These are phyloP conservation scores for Mycocalia duriaeana DNA, from an alignment of 1,284 basidiomycete species.

Conservation along the genomic window DNA sequence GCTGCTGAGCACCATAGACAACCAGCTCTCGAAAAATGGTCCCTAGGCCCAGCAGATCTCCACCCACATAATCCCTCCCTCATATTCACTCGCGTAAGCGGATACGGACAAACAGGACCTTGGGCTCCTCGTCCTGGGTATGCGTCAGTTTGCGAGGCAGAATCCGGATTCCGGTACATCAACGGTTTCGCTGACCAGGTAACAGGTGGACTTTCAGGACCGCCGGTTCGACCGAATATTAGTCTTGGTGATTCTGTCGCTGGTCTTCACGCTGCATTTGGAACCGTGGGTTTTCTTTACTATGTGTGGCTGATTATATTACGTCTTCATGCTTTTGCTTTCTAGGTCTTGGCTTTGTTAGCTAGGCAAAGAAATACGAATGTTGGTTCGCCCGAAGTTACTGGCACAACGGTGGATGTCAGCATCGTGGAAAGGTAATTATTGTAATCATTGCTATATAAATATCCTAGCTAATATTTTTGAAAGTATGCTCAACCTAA, in stretches of 20 bases:
- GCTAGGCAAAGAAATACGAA: slow-evolving; percentile 37
- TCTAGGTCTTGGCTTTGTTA: slow-evolving; percentile 68
- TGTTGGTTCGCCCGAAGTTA: slow-evolving; percentile 23
- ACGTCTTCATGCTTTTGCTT: not conserved
- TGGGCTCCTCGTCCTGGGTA: slow-evolving; percentile 67
- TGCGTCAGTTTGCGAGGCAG: slow-evolving; percentile 70
- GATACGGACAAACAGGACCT: slow-evolving; percentile 69
- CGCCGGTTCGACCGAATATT: slow-evolving; percentile 66
- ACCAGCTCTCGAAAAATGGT: slow-evolving; percentile 65
- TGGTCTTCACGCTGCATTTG: slow-evolving; percentile 67
- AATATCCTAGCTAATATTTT: not conserved
- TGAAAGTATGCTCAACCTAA: slow-evolving; percentile 63
- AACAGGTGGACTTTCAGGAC: slow-evolving; percentile 49
- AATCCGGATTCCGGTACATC: slow-evolving; percentile 68
- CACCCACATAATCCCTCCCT: slow-evolving; percentile 56
- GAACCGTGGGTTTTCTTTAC: slow-evolving; percentile 43
- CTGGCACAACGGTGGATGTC: slow-evolving; percentile 63
- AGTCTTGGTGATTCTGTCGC: slow-evolving; percentile 68
- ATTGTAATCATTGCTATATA: not conserved
- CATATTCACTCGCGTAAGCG: slow-evolving; percentile 69
- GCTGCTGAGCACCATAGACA: slow-evolving; percentile 4
- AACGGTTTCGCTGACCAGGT: slow-evolving; percentile 57
- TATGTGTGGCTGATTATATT: not conserved
- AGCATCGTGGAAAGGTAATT: slow-evolving; percentile 65
- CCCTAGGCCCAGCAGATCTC: slow-evolving; percentile 50